Evolutionary conservation across 441 rosid species (phyloP), one percentile per base, ranked within the genome.

Genomic region (Mallotus repandus): DNA sequence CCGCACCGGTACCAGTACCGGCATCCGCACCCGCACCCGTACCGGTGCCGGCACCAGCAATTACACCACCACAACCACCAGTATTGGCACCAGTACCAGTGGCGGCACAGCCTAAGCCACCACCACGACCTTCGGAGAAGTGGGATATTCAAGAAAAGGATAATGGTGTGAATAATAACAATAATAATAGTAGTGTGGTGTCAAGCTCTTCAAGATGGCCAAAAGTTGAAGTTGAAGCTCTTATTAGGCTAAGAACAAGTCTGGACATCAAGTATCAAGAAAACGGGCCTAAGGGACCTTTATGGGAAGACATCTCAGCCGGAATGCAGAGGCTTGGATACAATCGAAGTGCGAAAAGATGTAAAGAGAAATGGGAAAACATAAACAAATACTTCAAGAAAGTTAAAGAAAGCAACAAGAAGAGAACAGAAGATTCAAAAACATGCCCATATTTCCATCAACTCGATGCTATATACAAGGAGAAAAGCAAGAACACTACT

Each of bases 291-390:
- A 92, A 91, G 73, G 98, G 96, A 1, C 94, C 98, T 14, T 72
- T 94, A 32, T 94, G 99, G 99, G 98, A 91, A 81, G 97, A 91
- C 76, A 88, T 92, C 53, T 92, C 99, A 2, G 67, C 80, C 0
- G 91, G 88, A 2, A 94, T 94, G 98, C 86, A 77, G 76, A 85
- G 77, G 78, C 69, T 89, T 9, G 99, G 99, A 2, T 91, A 91
- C 82, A 86, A 86, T 60, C 83, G 99, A 10, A 94, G 73, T 54
- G 80, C 97, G 11, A 94, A 94, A 71, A 75, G 99, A 75, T 94
- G 99, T 79, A 94, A 94, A 78, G 98, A 94, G 86, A 94, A 94
- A 78, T 94, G 98, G 98, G 98, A 92, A 83, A 94, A 94, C 74
- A 94, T 94, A 22, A 94, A 94, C 83, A 94, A 94, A 82, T 94